Evolutionary conservation across 2,329 filamentous ascomycete genomes (phyloP).

Genomic region (Fusarium tjaetaba): DNA sequence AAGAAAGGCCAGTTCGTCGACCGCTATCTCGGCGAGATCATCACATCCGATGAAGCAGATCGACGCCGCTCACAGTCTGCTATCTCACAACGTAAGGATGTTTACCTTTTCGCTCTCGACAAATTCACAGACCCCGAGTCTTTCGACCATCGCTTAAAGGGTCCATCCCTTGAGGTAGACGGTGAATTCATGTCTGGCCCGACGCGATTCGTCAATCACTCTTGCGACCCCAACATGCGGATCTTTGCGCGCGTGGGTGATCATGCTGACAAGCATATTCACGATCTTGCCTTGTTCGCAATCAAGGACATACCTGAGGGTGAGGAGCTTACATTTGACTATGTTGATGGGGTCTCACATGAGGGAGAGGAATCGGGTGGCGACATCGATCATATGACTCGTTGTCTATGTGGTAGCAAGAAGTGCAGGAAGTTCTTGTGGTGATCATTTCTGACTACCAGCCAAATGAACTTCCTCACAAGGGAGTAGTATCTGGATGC

Average conservation of each 20-base stretch:
- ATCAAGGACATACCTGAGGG: conserved; percentile 70
- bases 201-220: conserved; percentile 85
- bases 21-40: conserved; percentile 78
- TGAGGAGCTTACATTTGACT: conserved; percentile 83
- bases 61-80: conserved; percentile 67
- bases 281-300: conserved; percentile 82
- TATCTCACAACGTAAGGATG: conserved; percentile 72
- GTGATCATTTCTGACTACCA: conserved; percentile 48
- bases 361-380: conserved; percentile 56
- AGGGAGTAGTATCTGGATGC: not conserved
- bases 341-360: conserved; percentile 71
- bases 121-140: conserved; percentile 74
- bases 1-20: conserved; percentile 82
- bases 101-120: conserved; percentile 84
- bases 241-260: conserved; percentile 85
- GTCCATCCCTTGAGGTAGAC: conserved; percentile 68
- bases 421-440: conserved; percentile 78
- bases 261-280: conserved; percentile 76
- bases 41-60: conserved; percentile 71
- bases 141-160: conserved; percentile 64
- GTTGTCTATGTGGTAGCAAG: conserved; percentile 69
- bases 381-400: conserved; percentile 62
- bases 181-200: conserved; percentile 83
- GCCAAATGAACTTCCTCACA: not conserved
- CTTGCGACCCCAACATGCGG: conserved; percentile 79